Conservation (phyloP, 2,329 filamentous ascomycete genomes). For the Colletotrichum lentis region DNA sequence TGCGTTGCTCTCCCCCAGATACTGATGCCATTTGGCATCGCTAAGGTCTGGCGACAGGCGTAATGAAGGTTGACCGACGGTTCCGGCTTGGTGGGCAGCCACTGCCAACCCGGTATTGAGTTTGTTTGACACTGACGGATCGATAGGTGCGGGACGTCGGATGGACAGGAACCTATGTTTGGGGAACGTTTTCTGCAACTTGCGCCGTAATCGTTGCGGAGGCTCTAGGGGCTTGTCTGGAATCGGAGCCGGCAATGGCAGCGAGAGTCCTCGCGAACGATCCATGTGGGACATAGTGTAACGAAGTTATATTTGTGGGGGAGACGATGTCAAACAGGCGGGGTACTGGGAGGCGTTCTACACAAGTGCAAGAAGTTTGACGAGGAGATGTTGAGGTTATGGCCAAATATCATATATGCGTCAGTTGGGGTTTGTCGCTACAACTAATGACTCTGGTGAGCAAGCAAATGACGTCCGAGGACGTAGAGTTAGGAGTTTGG, state of each 20-base stretch:
- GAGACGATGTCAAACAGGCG: not conserved
- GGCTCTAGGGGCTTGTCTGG: conserved; percentile 39
- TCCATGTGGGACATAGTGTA: conserved; percentile 38
- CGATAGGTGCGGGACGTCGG: conserved; percentile 42
- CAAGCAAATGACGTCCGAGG: conserved; percentile 20
- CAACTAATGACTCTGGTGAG: conserved; percentile 6
- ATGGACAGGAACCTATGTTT: conserved; percentile 42
- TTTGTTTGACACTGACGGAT: conserved; percentile 41
- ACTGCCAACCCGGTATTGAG: conserved; percentile 27
- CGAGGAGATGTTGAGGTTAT: not conserved
- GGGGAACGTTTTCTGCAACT: conserved; percentile 46
- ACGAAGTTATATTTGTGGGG: conserved; percentile 5
- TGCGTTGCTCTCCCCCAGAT: conserved; percentile 42
- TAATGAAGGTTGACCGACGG: conserved; percentile 34
- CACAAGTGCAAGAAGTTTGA: not conserved
- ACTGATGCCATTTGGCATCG: conserved; percentile 47
- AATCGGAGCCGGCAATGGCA: conserved; percentile 37
- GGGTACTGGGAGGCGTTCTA: not conserved
- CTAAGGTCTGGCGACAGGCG: conserved; percentile 46
- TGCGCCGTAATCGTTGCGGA: conserved; percentile 37
- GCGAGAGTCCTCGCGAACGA: conserved; percentile 38
- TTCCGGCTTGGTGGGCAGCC: conserved; percentile 34
- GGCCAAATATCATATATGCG: conserved; percentile 1
- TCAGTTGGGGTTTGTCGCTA: not conserved
- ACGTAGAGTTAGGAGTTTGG: not conserved